Base-by-base conservation (phyloP, 768 basidiomycete species). In the Udeniomyces megalosporus region DNA sequence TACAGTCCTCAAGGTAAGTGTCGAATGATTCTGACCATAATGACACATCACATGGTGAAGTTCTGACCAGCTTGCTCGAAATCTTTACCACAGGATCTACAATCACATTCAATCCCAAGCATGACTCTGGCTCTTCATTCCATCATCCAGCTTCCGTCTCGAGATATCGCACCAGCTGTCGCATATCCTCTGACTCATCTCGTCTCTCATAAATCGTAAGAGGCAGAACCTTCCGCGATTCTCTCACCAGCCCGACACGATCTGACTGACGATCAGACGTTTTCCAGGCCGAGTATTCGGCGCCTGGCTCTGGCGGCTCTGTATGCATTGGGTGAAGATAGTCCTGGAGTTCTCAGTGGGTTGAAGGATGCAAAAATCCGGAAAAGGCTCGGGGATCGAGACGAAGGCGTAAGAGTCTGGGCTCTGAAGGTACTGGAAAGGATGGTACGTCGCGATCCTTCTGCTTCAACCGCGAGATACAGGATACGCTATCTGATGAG, bases 141-240 rank as follows among this genome's bases (percentile, higher is more conserved):
- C 51, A 76, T 89, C 48, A 81, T 83, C 60, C 76, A 78, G 50
- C 77, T 76, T 20, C 79, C 83, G 2, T 82, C 78, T 15, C 79
- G 80, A 67, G 82, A 86, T 64, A 78, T 85, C 54, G 78, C 87
- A 60, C 87, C 88, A 14, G 88, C 88, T 1, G 78, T 89, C 4
- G 82, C 84, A 68, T 73, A 77, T 24, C 81, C 81, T 54, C 72
- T 90, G 6, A 77, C 79, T 42, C 78, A 82, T 60, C 76, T 90
- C 12, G 76, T 88, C 22, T 80, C 80, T 35, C 84, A 88, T 70
- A 78, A 80, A 67, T 83, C 83, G 88, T 89, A 77, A 81, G 86
- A n/a, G n/a, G n/a, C 80, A 73, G 70, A 73, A 77, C 70, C 70
- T 65, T n/a, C 17, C 17, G 1, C n/a, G 26, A 46, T 2, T 4